A percentile compares a stretch with the other conserved stretches of the same genome.
Conservation (phyloP, 2,329 filamentous ascomycete genomes). For the Alternaria infectoria region DNA sequence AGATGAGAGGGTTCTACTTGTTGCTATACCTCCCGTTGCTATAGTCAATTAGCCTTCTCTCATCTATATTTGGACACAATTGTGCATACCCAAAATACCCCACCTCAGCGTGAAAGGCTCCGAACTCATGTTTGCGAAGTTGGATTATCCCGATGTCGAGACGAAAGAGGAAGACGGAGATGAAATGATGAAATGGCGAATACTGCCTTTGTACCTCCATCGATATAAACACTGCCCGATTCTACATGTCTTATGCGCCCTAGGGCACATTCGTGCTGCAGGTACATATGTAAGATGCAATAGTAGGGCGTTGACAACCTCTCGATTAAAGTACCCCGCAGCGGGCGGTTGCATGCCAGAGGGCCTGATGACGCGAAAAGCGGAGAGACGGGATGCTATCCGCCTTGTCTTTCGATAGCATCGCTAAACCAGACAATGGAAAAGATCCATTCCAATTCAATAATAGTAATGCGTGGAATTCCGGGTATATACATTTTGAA, state of each 20-base stretch:
- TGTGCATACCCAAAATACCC: constrained; percentile 31
- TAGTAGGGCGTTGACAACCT: background rate
- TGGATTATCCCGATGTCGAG: background rate
- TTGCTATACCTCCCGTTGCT: constrained; percentile 57
- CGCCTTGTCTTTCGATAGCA: background rate
- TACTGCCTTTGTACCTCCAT: background rate
- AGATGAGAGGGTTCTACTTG: constrained; percentile 1
- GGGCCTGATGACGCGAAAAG: background rate
- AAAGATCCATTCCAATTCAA: background rate
- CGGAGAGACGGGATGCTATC: constrained; percentile 1
- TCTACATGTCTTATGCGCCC: background rate
- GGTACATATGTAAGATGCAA: background rate
- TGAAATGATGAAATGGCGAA: background rate
- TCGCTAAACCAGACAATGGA: background rate
- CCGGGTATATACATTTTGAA: background rate
- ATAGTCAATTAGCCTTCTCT: constrained; percentile 47
- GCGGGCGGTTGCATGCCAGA: background rate
- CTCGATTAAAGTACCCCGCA: constrained; percentile 6
- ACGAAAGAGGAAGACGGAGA: background rate
- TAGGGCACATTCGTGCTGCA: background rate
- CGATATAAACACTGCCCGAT: background rate
- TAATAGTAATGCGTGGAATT: background rate
- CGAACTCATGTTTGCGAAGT: constrained; percentile 18
- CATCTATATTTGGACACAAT: background rate
- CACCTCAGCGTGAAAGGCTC: constrained; percentile 29